Conservation (phyloP, 2,329 filamentous ascomycete genomes). For the Xylariaceae sp. region DNA sequence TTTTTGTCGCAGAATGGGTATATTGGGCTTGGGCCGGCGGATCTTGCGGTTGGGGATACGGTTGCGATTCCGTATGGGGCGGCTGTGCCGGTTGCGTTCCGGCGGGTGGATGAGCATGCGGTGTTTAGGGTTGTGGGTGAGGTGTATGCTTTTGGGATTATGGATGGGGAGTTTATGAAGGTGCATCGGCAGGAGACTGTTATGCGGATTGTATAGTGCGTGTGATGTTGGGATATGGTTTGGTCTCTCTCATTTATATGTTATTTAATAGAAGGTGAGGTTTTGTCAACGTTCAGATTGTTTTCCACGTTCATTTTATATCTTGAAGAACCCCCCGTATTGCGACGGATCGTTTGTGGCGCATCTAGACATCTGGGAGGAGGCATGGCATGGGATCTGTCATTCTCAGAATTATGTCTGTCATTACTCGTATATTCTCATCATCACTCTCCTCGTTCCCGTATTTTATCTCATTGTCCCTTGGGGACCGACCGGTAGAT, state of each 20-base stretch:
- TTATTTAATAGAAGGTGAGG: not conserved
- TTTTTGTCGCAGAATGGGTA: constrained; percentile 20
- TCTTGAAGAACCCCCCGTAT: no score
- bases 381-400: no score
- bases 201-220: constrained; percentile 12
- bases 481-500: no score
- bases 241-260: not conserved
- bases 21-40: constrained; percentile 18
- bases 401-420: no score
- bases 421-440: no score
- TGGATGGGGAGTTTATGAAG: constrained; percentile 26
- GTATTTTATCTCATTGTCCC: no score
- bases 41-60: constrained; percentile 12
- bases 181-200: constrained; percentile 23
- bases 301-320: no score
- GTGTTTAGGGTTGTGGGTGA: constrained; percentile 16
- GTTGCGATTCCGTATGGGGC: constrained; percentile 22
- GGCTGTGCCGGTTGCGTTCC: constrained; percentile 19
- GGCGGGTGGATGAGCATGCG: constrained; percentile 3
- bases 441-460: no score
- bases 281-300: no score
- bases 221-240: no score
- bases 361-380: no score
- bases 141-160: constrained; percentile 22
- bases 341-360: no score